These are phyloP conservation scores for Cornus controversa DNA, from an alignment of 148 eudicot genomes.

Conservation along the genomic window DNA sequence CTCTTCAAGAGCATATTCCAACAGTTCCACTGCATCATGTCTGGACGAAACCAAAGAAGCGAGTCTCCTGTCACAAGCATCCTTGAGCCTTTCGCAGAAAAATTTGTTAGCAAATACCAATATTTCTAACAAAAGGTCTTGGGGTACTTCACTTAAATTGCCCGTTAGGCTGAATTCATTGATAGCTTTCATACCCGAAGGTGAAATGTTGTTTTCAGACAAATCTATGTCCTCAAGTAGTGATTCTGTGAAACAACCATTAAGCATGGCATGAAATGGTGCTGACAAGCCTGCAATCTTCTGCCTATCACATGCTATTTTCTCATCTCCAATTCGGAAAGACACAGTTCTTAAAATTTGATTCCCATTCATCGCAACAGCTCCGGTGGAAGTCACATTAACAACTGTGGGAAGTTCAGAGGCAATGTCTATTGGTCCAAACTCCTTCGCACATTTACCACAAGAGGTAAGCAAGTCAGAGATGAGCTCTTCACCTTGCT, in stretches of 20 bases:
- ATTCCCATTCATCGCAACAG: conserved; percentile 9
- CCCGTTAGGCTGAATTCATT: conserved; percentile 60
- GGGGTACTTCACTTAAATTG: conserved; percentile 42
- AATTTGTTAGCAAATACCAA: conserved; percentile 76
- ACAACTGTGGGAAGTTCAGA: conserved; percentile 47
- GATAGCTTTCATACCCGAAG: conserved; percentile 70
- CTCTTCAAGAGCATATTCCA: conserved; percentile 84
- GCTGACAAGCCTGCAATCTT: conserved; percentile 75
- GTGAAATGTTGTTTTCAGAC: conserved; percentile 72
- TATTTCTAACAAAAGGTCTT: conserved; percentile 64
- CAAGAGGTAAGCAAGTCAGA: conserved; percentile 70
- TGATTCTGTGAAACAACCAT: conserved; percentile 89
- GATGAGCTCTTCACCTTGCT: conserved; percentile 78
- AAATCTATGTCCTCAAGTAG: conserved; percentile 61
- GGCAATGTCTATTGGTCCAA: conserved; percentile 67
- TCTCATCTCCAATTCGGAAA: conserved; percentile 70
- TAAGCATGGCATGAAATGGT: conserved; percentile 89
- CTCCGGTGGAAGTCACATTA: conserved; percentile 21
- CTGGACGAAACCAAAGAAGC: conserved; percentile 66
- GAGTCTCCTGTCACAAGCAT: conserved; percentile 80
- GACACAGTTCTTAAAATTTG: conserved; percentile 45
- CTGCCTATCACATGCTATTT: conserved; percentile 68
- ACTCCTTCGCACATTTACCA: conserved; percentile 71
- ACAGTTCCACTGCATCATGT: conserved; percentile 63
- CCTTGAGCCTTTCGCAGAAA: conserved; percentile 83